Base-by-base conservation (phyloP, 2,329 filamentous ascomycete species). In the Fusarium concolor region DNA sequence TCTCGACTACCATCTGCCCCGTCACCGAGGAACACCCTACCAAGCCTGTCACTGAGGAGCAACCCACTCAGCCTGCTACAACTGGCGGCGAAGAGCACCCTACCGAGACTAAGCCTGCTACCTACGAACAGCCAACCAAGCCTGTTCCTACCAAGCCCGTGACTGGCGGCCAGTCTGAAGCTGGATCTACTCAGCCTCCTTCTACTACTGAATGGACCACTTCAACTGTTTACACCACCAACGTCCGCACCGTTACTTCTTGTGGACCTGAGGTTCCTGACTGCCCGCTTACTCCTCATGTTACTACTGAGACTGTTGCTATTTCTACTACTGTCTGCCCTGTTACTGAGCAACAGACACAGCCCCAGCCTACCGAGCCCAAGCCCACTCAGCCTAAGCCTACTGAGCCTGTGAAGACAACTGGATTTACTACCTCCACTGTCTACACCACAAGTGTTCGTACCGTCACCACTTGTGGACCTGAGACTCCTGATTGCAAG, bases 201-300 rank as follows among this genome's bases (percentile, higher is more conserved):
- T 61, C 63, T 12, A 69, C 69, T 17, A 72, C 69, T 2, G 56
- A 45, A 14, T 57, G 20, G 47, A 49, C 60, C n/a, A 71, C 68
- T 12, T 69, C 65, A 4, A 71, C 68, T 15, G 51, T 71, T 1
- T 71, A 71, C 55, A 71, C 68, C 0, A 71, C 68, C 5, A 59
- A 44, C 10, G 17, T 70, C 11, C 62, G 51, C 9, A 70, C 67
- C 6, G 65, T 70, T n/a, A 70, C 67, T 6, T 56, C 47, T 7
- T 70, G 68, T 6, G 60, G 31, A 1, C 56, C 68, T 1, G 56
- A 58, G 24, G 52, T 44, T 5, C 42, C 65, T 1, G 31, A 68
- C 17, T 68, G 65, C 44, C 52, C 31, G 3, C 31, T 33, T 17
- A 33, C 31, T 33, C 31, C 31, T 33, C 31, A 33, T 17, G 31